A percentile compares a stretch with the other conserved stretches of the same genome.
phyloP scores from a whole-genome alignment of 495 filamentous ascomycete genomes.

The Chaetomium cochliodes region DNA sequence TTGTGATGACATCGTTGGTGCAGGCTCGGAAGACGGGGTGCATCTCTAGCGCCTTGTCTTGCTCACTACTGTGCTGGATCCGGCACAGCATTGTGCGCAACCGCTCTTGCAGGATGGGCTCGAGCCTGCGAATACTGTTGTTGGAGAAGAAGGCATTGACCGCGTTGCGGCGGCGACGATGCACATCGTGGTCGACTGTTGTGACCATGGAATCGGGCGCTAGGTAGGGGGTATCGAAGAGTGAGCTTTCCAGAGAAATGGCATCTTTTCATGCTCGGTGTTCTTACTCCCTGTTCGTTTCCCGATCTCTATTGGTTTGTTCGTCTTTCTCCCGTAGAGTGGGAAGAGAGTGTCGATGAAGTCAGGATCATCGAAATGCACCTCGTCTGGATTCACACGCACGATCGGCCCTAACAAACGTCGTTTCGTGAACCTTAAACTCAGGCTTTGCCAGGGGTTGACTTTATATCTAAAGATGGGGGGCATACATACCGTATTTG shows the following conservation, averaged over 20 bases:
- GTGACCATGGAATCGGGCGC: constrained; percentile 17
- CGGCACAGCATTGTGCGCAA: neutral
- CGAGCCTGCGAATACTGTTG: constrained; percentile 14
- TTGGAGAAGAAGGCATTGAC: constrained; percentile 21
- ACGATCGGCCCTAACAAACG: constrained; percentile 15
- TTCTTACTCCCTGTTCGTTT: neutral
- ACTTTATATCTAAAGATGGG: neutral
- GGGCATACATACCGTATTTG: constrained; percentile 13
- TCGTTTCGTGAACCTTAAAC: too few species aligned
- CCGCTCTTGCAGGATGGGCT: constrained; percentile 15
- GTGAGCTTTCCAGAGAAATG: neutral
- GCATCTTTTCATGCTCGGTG: too few species aligned
- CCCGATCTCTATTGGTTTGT: constrained; percentile 5
- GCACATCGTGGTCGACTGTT: constrained; percentile 18
- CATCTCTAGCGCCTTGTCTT: constrained; percentile 4
- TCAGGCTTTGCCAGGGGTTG: too few species aligned
- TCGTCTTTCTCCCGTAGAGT: neutral
- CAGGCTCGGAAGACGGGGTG: constrained; percentile 18
- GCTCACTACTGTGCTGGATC: neutral
- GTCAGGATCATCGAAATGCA: constrained; percentile 18
- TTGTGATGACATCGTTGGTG: constrained; percentile 23
- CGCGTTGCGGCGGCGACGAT: constrained; percentile 21
- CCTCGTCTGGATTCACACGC: constrained; percentile 19
- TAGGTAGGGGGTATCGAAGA: neutral
- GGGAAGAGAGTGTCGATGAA: constrained; percentile 17